These are phyloP conservation scores for Dactylellina sp. DNA, from an alignment of 2,329 filamentous ascomycete genomes.

Conservation along the genomic window DNA sequence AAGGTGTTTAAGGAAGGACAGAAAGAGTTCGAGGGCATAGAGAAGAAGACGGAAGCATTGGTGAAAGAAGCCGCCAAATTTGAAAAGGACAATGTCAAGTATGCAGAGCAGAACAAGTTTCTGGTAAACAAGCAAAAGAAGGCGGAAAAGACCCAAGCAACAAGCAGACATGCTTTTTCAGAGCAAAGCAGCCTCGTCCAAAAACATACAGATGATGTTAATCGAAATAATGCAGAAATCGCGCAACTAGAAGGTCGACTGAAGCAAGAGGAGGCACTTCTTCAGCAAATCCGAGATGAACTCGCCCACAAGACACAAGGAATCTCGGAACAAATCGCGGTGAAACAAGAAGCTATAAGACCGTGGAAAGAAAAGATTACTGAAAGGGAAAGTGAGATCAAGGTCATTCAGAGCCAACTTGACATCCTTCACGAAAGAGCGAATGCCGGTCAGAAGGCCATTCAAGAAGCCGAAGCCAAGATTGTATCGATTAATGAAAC, in stretches of 20 bases:
- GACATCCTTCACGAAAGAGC: constrained; percentile 90
- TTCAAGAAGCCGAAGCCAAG: constrained; percentile 85
- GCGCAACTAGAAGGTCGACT: constrained; percentile 79
- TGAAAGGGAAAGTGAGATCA: constrained; percentile 91
- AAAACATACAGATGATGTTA: constrained; percentile 81
- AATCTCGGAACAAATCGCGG: constrained; percentile 90
- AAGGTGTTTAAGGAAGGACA: constrained; percentile 83
- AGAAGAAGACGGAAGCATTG: constrained; percentile 82
- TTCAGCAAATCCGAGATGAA: constrained; percentile 83
- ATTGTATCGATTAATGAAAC: constrained; percentile 78
- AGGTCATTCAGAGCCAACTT: constrained; percentile 93
- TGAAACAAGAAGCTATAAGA: constrained; percentile 92
- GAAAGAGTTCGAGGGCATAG: constrained; percentile 81
- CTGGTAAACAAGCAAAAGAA: constrained; percentile 91
- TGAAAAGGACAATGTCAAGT: constrained; percentile 96
- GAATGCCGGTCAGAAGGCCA: constrained; percentile 83
- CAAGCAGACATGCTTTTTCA: constrained; percentile 77
- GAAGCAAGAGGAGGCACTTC: constrained; percentile 81
- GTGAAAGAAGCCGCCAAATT: constrained; percentile 90
- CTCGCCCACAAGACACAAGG: constrained; percentile 85
- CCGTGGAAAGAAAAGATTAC: constrained; percentile 98
- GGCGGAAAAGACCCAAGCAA: constrained; percentile 85
- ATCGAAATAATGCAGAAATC: constrained; percentile 80
- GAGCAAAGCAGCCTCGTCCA: constrained; percentile 83
- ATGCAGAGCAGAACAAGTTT: constrained; percentile 98